These are phyloP conservation scores for Thelonectria discophora DNA, from an alignment of 2,329 filamentous ascomycete species.

Conservation along the genomic window DNA sequence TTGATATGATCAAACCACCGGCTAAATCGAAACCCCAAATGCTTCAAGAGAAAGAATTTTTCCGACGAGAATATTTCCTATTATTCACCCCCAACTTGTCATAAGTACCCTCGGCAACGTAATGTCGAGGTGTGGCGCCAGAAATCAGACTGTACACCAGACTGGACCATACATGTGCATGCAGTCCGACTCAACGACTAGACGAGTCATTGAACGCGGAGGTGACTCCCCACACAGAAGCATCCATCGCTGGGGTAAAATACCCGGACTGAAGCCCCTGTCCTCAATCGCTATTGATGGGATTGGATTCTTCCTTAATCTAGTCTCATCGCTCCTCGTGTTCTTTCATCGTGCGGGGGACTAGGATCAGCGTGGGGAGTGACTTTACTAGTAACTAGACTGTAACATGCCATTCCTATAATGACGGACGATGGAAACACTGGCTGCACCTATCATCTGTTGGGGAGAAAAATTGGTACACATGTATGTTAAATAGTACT, in stretches of 20 bases:
- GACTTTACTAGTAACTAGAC: not conserved
- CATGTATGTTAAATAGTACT: not conserved
- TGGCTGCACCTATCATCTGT: not conserved
- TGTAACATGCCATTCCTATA: not conserved
- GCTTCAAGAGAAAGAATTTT: not conserved
- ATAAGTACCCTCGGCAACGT: not conserved
- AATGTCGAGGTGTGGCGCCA: not conserved
- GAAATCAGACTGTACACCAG: not conserved
- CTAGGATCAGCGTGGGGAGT: not conserved
- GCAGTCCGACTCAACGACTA: no score
- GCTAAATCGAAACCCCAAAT: not conserved
- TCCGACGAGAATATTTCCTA: not conserved
- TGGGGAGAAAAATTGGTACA: not conserved
- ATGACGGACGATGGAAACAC: not conserved
- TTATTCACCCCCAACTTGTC: not conserved
- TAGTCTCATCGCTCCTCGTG: conserved; percentile 6
- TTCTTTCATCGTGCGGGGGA: not conserved
- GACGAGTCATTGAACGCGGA: no score
- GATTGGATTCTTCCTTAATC: conserved; percentile 7
- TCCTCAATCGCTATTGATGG: conserved; percentile 11
- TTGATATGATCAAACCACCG: no score
- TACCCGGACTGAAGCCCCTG: not conserved
- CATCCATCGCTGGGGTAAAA: not conserved
- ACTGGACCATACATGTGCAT: no score
- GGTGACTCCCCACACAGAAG: not conserved